These are phyloP conservation scores for Hygrocybe punicea DNA, from an alignment of 768 basidiomycete species.

Conservation along the genomic window DNA sequence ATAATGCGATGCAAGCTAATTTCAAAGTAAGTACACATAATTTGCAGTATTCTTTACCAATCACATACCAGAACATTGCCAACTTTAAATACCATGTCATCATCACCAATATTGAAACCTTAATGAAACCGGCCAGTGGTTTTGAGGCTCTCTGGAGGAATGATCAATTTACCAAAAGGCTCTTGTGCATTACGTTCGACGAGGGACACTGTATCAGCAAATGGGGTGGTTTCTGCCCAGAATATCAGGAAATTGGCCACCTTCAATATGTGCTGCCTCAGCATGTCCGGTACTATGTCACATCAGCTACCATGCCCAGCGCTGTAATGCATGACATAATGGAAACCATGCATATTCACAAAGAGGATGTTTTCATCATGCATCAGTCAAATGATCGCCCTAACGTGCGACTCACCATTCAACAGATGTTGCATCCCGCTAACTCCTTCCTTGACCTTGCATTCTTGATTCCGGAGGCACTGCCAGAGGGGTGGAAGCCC, in stretches of 20 bases:
- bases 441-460: constrained; percentile 10
- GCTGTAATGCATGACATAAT: not conserved
- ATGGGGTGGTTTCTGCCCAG: constrained; percentile 34
- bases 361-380: not conserved
- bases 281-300: not conserved
- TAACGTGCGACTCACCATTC: constrained; percentile 15
- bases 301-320: not conserved
- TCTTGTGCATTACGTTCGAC: constrained; percentile 33
- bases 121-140: constrained; percentile 11
- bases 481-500: constrained; percentile 6
- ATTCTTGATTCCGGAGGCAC: constrained; percentile 16
- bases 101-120: constrained; percentile 22
- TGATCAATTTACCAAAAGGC: constrained; percentile 16
- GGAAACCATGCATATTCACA: not conserved
- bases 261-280: constrained; percentile 7
- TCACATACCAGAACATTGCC: constrained; percentile 16
- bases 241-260: constrained; percentile 24
- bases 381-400: constrained; percentile 11
- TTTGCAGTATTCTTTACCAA: not conserved
- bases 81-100: constrained; percentile 17
- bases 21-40: constrained; percentile 13
- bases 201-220: constrained; percentile 36
- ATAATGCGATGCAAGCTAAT: constrained; percentile 15
- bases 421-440: constrained; percentile 13
- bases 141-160: constrained; percentile 14